Conservation (phyloP, 306 rosid genomes). For the Luffa aegyptiaca region DNA sequence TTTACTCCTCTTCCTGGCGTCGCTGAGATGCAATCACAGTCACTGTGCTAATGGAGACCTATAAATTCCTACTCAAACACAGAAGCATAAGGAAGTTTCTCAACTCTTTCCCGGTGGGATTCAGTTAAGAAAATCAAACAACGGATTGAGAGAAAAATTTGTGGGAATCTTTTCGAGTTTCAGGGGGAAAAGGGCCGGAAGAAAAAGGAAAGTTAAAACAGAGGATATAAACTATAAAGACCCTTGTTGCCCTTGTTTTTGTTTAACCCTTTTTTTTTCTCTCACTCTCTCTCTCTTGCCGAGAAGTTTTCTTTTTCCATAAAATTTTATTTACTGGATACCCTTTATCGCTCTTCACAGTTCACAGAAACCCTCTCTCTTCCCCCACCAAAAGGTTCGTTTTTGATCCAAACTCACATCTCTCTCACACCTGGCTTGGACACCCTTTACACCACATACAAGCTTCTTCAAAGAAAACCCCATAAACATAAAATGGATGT, state of each 20-base stretch:
- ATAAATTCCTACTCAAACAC: not conserved
- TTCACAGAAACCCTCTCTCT: conserved; percentile 7
- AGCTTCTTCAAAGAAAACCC: not conserved
- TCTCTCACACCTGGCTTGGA: conserved; percentile 7
- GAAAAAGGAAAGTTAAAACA: not conserved
- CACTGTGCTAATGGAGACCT: not conserved
- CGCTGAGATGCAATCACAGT: not conserved
- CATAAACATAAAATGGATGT: not conserved
- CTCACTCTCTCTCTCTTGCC: not conserved
- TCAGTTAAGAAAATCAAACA: not conserved
- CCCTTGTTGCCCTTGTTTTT: conserved; percentile 4
- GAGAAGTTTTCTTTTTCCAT: not conserved
- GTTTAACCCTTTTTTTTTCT: not conserved
- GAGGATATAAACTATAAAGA: not conserved
- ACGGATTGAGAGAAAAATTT: not conserved
- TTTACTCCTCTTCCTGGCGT: conserved; percentile 2
- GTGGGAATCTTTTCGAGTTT: not conserved
- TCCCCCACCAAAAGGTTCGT: not conserved
- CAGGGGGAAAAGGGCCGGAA: not conserved
- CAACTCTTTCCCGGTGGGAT: not conserved
- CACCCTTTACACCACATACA: conserved; percentile 12
- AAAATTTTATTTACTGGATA: not conserved
- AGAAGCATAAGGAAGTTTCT: not conserved
- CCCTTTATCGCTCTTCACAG: not conserved
- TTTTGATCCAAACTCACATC: conserved; percentile 6